phyloP scores from a whole-genome alignment of 2,329 filamentous ascomycete species.

The Scedosporium apiospermum region DNA sequence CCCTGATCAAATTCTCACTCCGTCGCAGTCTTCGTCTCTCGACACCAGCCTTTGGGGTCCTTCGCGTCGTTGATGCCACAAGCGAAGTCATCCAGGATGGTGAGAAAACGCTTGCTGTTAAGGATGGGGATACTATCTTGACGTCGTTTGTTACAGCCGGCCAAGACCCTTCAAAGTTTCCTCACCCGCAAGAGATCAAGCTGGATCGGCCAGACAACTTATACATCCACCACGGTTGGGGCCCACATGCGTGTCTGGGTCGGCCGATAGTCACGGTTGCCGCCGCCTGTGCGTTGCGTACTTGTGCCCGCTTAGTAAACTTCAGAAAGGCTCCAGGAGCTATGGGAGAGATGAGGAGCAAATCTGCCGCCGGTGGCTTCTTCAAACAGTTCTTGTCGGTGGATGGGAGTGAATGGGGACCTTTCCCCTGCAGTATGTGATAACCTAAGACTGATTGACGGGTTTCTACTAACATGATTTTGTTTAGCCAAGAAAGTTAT shows the following conservation, averaged over 20 bases:
- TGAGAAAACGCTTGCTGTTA: conserved; percentile 27
- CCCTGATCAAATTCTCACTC: not conserved
- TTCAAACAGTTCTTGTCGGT: conserved; percentile 8
- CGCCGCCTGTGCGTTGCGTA: conserved; percentile 7
- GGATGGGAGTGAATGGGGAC: conserved; percentile 8
- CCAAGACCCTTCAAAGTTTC: conserved; percentile 37
- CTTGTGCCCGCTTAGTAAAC: conserved; percentile 6
- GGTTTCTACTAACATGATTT: not conserved
- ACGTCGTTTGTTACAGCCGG: conserved; percentile 40
- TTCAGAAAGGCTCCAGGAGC: conserved; percentile 8
- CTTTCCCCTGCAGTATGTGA: conserved; percentile 5
- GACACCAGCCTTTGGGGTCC: conserved; percentile 35
- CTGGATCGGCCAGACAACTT: conserved; percentile 38
- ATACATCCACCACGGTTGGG: conserved; percentile 43
- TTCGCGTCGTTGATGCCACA: conserved; percentile 28
- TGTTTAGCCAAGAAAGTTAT: not conserved
- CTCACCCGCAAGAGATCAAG: conserved; percentile 36
- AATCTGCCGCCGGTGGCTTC: conserved; percentile 3
- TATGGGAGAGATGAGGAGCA: conserved; percentile 10
- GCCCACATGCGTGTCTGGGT: conserved; percentile 22
- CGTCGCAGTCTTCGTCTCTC: conserved; percentile 33
- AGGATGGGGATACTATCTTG: conserved; percentile 37
- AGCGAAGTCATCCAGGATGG: conserved; percentile 23
- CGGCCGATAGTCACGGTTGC: conserved; percentile 8
- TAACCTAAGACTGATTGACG: not conserved